A percentile compares a stretch with the other conserved stretches of the same genome.
Evolutionary conservation across 2,329 filamentous ascomycete genomes (phyloP).

Genomic region (Paecilomyces niveus): DNA sequence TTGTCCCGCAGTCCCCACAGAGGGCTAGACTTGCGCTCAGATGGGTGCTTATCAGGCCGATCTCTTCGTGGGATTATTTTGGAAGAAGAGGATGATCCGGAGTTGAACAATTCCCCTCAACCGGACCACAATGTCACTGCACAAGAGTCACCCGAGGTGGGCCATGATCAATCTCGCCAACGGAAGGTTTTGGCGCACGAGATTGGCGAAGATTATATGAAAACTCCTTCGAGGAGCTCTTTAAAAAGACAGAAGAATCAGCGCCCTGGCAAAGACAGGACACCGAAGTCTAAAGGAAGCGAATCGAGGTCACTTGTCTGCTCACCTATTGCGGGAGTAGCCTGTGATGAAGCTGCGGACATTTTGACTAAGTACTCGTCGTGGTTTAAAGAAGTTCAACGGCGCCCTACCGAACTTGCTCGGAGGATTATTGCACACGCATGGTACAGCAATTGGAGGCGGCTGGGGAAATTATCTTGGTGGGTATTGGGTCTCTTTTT

Average conservation of each 20-base stretch:
- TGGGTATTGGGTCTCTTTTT: constrained; percentile 29
- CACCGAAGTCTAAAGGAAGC: neutral
- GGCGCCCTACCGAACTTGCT: constrained; percentile 16
- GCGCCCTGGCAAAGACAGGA: neutral
- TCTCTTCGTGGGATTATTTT: neutral
- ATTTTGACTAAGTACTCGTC: constrained; percentile 14
- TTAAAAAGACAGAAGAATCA: neutral
- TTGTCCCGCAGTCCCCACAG: neutral
- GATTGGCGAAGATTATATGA: neutral
- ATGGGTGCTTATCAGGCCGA: neutral
- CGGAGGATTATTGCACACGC: constrained; percentile 25
- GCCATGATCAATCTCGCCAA: neutral
- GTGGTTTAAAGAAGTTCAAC: constrained; percentile 11
- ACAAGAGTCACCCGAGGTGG: neutral
- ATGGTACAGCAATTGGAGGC: constrained; percentile 24
- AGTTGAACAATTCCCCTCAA: neutral
- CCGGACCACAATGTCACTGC: neutral
- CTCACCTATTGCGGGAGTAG: neutral
- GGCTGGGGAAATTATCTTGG: constrained; percentile 25
- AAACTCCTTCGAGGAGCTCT: neutral
- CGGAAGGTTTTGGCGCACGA: neutral
- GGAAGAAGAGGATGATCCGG: neutral
- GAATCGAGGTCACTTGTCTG: neutral
- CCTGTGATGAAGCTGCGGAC: constrained; percentile 1
- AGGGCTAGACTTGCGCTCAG: neutral